A percentile compares a stretch with the other conserved stretches of the same genome.
Evolutionary conservation across 805 yeast species (phyloP).

Genomic region (Cyberlindnera veronae): DNA sequence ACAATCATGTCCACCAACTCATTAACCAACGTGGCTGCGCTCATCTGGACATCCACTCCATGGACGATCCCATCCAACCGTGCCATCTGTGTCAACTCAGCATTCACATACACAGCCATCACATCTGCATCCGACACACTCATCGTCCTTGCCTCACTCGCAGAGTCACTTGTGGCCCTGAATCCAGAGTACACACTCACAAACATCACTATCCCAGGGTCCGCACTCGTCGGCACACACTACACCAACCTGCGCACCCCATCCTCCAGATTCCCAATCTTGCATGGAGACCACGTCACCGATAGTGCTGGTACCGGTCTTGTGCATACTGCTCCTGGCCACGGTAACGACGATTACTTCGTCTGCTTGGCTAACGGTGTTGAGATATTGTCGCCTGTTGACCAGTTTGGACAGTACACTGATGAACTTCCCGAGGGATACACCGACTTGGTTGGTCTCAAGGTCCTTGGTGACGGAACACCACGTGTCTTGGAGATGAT

Average conservation of each 20-base stretch:
- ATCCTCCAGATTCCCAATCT: slow-evolving; percentile 47
- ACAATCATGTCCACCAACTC: slow-evolving; percentile 7
- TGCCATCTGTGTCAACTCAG: slow-evolving; percentile 71
- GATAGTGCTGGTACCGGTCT: slow-evolving; percentile 86
- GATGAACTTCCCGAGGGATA: slow-evolving; percentile 46
- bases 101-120: slow-evolving; percentile 54
- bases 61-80: slow-evolving; percentile 92
- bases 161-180: slow-evolving; percentile 34
- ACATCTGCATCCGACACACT: slow-evolving; percentile 38
- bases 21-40: slow-evolving; percentile 28
- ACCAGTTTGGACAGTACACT: slow-evolving; percentile 66
- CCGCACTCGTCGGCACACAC: slow-evolving; percentile 33
- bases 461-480: slow-evolving; percentile 63
- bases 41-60: slow-evolving; percentile 98
- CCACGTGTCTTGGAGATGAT: slow-evolving; percentile 42
- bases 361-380: slow-evolving; percentile 59
- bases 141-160: slow-evolving; percentile 55
- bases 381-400: slow-evolving; percentile 71
- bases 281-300: slow-evolving; percentile 82
- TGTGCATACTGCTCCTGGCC: slow-evolving; percentile 98
- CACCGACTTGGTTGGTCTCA: slow-evolving; percentile 47
- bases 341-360: slow-evolving; percentile 89
- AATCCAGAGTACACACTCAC: slow-evolving; percentile 25
- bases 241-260: slow-evolving; percentile 58
- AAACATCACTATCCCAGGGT: slow-evolving; percentile 38